These are phyloP conservation scores for Sisymbrium irio DNA, from an alignment of 345 rosid genomes.

Conservation along the genomic window DNA sequence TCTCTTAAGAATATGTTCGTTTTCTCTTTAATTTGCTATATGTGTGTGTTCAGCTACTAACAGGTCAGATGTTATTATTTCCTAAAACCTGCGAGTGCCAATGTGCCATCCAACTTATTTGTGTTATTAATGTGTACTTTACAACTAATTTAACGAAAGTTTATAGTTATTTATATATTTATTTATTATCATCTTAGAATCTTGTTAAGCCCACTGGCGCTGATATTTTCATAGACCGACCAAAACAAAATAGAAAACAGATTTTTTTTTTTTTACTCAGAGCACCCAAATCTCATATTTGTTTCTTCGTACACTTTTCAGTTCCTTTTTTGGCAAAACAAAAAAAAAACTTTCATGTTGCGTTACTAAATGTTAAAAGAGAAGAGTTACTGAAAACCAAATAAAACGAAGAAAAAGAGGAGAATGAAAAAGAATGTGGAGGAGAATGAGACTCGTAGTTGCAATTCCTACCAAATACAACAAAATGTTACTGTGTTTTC, in stretches of 20 bases:
- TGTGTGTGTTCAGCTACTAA: not conserved
- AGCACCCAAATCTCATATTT: not conserved
- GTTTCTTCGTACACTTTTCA: conserved; percentile 1
- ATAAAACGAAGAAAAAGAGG: not conserved
- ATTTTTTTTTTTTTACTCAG: not conserved
- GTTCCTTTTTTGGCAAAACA: not conserved
- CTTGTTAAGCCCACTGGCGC: not conserved
- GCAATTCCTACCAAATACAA: conserved; percentile 29
- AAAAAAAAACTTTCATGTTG: not conserved
- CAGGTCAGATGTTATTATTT: not conserved
- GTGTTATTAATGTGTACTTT: not conserved
- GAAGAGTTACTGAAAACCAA: not conserved
- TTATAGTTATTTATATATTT: not conserved
- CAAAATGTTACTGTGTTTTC: not conserved
- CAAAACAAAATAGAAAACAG: not conserved
- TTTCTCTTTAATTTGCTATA: not conserved
- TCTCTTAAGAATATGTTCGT: not conserved
- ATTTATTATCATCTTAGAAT: not conserved
- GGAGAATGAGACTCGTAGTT: conserved; percentile 35
- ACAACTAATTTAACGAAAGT: not conserved
- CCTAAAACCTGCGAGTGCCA: not conserved
- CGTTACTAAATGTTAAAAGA: not conserved
- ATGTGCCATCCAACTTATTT: not conserved
- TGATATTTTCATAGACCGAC: conserved; percentile 10
- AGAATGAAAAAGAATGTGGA: conserved; percentile 20